Base-by-base conservation (phyloP, 768 basidiomycete species). In the Daedalea quercina region DNA sequence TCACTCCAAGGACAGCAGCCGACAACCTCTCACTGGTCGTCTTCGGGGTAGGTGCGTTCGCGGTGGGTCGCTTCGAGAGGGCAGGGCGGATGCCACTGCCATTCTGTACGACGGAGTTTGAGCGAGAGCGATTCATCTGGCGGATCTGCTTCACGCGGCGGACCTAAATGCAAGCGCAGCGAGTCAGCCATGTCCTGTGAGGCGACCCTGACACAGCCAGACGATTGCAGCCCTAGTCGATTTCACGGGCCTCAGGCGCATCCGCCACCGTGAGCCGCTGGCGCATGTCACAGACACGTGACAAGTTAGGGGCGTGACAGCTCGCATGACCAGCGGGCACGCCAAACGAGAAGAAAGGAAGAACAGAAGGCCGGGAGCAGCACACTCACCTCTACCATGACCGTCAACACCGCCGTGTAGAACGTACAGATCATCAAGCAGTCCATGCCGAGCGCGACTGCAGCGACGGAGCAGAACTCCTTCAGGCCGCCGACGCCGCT, bases 381-480 rank as follows among this genome's bases (percentile, higher is more conserved):
- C 33, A 17, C 44, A 63, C 76, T 51, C 51, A 92, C 92, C 77
- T 99, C 95, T 55, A 98, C 86, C 88, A 98, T 96, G 66, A 99
- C 77, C n/a, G 83, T 85, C 50, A 99, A 73, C 50, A 97, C 82
- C 1, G 90, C 85, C 0, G 90, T 79, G 65, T 95, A 87, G 70
- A 96, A 95, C 0, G 92, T 92, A 69, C 87, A 87, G 56, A 96
- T 79, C 68, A 92, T 76, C 26, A 93, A 63, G 66, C 94, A 96
- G 67, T 99, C 96, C 43, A 94, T 76, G 9, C 77, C 77, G 46
- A 99, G 76, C 48, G 91, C 75, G n/a, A 98, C 67, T 1, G 93
- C 94, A 0, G 94, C 96, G 15, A 97, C 81, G 11, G 93, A 89
- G 65, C 95, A 98, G 57, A 98, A 95, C 69, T 99, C 94, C 56